Evolutionary conservation across 371 early-diverging fungal species (phyloP).

Genomic region (Choanephora cucurbitarum): DNA sequence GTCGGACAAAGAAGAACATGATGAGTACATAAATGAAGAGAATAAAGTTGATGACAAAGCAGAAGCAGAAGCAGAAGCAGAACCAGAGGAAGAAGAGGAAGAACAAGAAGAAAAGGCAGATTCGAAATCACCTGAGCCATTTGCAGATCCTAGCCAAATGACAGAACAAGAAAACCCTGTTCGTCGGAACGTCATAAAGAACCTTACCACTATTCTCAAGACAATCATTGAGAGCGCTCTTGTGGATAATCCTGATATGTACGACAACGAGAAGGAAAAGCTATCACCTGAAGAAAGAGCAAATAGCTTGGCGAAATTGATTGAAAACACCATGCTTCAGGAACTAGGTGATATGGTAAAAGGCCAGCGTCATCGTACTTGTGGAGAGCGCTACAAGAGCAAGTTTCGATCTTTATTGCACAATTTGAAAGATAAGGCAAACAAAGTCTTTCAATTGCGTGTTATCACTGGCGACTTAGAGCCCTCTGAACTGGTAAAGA

Average conservation of each 20-base stretch:
- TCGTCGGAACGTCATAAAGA: constrained; percentile 59
- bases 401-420: constrained; percentile 74
- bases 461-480: constrained; percentile 66
- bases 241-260: constrained; percentile 25
- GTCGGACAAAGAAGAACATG: background rate
- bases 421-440: constrained; percentile 79
- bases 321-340: constrained; percentile 44
- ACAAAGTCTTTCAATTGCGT: constrained; percentile 63
- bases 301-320: constrained; percentile 28
- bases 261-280: constrained; percentile 10
- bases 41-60: background rate
- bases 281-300: constrained; percentile 14
- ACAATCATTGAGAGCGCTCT: constrained; percentile 31
- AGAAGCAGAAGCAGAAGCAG: constrained; percentile 9
- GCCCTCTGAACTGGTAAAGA: constrained; percentile 64
- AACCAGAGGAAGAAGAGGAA: constrained; percentile 2
- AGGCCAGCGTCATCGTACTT: constrained; percentile 16
- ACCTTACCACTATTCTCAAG: constrained; percentile 40
- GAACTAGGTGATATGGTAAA: constrained; percentile 31
- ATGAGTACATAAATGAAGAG: background rate
- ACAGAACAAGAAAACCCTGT: constrained; percentile 56
- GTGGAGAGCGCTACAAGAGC: constrained; percentile 70
- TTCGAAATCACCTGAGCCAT: constrained; percentile 19
- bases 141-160: constrained; percentile 26
- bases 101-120: constrained; percentile 11